These are phyloP conservation scores for Heracleum sosnowskyi DNA, from an alignment of 129 eudicot species.

Conservation along the genomic window DNA sequence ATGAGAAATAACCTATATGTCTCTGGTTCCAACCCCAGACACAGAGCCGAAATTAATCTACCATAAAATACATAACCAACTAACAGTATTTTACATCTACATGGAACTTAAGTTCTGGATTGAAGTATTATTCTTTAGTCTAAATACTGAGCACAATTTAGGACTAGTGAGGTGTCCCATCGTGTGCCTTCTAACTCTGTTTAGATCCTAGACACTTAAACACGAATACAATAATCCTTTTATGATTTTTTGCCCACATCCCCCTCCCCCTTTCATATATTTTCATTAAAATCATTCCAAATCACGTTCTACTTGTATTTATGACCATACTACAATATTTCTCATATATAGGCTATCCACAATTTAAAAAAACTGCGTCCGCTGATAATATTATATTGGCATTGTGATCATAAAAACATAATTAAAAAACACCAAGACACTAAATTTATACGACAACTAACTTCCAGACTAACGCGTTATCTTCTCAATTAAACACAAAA, in stretches of 20 bases:
- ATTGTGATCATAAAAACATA: neutral
- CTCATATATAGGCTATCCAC: neutral
- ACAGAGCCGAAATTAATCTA: neutral
- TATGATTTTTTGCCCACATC: neutral
- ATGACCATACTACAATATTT: neutral
- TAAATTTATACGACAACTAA: neutral
- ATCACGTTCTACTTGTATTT: neutral
- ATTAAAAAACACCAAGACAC: neutral
- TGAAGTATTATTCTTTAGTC: neutral
- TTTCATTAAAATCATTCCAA: too few species aligned
- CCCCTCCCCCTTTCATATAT: neutral
- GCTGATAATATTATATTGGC: neutral
- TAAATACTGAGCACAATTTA: neutral
- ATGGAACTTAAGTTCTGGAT: neutral
- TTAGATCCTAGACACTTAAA: neutral
- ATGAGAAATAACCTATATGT: neutral
- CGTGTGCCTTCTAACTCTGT: neutral
- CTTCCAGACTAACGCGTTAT: too few species aligned
- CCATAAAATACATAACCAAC: neutral
- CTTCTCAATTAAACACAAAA: neutral
- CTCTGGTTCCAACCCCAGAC: neutral
- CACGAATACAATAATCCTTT: neutral
- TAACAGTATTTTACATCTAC: neutral
- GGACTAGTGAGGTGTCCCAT: neutral
- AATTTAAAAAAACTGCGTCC: neutral